Evolutionary conservation across 2,329 filamentous ascomycete genomes (phyloP).

Genomic region (Cercospora zeina): DNA sequence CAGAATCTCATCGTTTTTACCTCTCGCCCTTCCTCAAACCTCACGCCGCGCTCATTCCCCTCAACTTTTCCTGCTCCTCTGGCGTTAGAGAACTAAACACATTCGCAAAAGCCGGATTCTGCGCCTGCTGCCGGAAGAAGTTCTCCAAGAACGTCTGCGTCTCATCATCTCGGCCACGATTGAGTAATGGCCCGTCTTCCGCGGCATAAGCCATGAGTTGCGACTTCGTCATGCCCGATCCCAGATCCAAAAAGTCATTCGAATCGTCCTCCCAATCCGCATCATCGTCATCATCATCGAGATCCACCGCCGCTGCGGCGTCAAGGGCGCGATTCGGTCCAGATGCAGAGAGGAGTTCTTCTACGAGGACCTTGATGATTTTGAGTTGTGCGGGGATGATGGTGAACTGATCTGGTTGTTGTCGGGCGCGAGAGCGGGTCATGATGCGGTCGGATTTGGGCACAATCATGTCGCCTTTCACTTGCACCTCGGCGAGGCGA

Average conservation of each 20-base stretch:
- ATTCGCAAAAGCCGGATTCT: constrained; percentile 57
- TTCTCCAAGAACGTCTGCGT: constrained; percentile 80
- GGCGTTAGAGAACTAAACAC: constrained; percentile 57
- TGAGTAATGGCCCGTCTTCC: constrained; percentile 49
- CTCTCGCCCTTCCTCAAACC: neutral
- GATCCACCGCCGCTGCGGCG: constrained; percentile 59
- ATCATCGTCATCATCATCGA: constrained; percentile 70
- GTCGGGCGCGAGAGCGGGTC: constrained; percentile 85
- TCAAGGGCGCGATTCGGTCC: constrained; percentile 54
- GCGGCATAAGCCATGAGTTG: constrained; percentile 78
- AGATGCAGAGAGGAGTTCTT: constrained; percentile 81
- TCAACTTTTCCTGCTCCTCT: constrained; percentile 57
- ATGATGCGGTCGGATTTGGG: constrained; percentile 79
- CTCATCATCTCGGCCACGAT: constrained; percentile 79
- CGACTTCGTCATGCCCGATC: constrained; percentile 54
- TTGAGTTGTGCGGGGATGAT: constrained; percentile 85
- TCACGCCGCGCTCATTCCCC: constrained; percentile 35
- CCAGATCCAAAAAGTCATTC: constrained; percentile 71
- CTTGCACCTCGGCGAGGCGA: constrained; percentile 73
- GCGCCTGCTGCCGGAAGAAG: constrained; percentile 67
- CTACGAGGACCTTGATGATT: constrained; percentile 92
- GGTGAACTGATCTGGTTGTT: constrained; percentile 87
- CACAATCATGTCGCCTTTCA: constrained; percentile 89
- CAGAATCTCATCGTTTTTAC: neutral
- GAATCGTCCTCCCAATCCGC: constrained; percentile 80